Percentiles rank a stretch among this genome's conserved stretches.
These are phyloP conservation scores for Tetrahymena borealis DNA, from an alignment of 73 alveolate genomes.

Conservation along the genomic window DNA sequence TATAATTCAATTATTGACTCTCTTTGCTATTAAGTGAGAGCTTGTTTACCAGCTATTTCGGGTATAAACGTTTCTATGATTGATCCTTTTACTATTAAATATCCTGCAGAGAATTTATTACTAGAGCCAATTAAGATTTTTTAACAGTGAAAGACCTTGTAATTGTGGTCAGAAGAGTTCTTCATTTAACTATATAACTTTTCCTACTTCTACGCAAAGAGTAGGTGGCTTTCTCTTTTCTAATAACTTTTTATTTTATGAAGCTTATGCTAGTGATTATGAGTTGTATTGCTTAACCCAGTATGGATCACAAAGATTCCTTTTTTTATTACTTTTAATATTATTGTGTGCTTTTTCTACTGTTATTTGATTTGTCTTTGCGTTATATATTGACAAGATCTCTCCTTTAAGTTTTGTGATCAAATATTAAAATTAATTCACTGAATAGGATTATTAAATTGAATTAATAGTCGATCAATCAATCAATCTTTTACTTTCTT, in stretches of 20 bases:
- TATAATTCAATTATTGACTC: not conserved
- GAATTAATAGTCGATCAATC: not conserved
- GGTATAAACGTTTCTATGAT: not conserved
- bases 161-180: not conserved
- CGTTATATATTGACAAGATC: not conserved
- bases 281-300: no score
- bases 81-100: not conserved
- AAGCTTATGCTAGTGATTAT: no score
- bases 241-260: not conserved
- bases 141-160: not conserved
- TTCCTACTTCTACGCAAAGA: not conserved
- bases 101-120: not conserved
- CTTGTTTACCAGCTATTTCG: not conserved
- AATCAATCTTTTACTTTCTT: not conserved
- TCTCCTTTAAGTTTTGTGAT: not conserved
- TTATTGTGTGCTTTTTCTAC: not conserved
- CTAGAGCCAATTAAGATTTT: not conserved
- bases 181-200: not conserved
- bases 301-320: no score
- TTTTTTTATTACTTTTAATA: not conserved
- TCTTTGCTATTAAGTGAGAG: not conserved
- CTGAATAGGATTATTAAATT: not conserved
- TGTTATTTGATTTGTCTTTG: not conserved
- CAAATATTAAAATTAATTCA: not conserved
- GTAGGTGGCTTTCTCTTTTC: not conserved